A percentile compares a stretch with the other conserved stretches of the same genome.
phyloP scores from a whole-genome alignment of 305 asterid genomes.

The Fraxinus velutina region DNA sequence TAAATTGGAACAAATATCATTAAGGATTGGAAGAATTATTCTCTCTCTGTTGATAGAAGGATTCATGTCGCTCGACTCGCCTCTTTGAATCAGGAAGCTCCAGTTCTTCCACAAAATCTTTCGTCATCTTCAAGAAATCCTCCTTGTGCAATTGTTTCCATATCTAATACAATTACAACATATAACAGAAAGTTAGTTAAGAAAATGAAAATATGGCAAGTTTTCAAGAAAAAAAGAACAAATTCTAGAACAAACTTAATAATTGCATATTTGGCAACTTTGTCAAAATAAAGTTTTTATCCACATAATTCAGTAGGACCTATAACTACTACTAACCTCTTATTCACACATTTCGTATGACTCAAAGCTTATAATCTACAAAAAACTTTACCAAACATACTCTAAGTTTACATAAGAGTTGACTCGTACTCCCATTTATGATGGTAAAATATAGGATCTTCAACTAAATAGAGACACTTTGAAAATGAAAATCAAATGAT shows the following conservation, averaged over 20 bases:
- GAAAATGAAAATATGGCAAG: neutral
- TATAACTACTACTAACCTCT: neutral
- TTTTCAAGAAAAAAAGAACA: neutral
- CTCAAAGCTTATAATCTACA: neutral
- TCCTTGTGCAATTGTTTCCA: slow-evolving; percentile 65
- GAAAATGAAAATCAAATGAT: neutral
- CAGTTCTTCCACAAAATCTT: slow-evolving; percentile 55
- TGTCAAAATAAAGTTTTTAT: neutral
- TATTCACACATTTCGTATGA: too few species aligned
- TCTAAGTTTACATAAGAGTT: neutral
- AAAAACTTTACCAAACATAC: neutral
- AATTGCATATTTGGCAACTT: neutral
- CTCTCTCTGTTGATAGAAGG: slow-evolving; percentile 41
- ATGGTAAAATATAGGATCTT: neutral
- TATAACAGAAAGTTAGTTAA: slow-evolving; percentile 1
- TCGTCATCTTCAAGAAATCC: slow-evolving; percentile 69
- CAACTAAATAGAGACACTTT: neutral
- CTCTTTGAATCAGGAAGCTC: slow-evolving; percentile 60
- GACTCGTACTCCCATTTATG: neutral
- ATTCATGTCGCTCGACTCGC: slow-evolving; percentile 59
- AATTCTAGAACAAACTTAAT: too few species aligned
- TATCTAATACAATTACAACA: slow-evolving; percentile 33
- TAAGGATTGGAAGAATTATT: slow-evolving; percentile 29
- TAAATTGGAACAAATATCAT: neutral
- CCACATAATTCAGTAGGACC: neutral